phyloP scores from a whole-genome alignment of 169 alveolate genomes.

The Eimeria necatrix region DNA sequence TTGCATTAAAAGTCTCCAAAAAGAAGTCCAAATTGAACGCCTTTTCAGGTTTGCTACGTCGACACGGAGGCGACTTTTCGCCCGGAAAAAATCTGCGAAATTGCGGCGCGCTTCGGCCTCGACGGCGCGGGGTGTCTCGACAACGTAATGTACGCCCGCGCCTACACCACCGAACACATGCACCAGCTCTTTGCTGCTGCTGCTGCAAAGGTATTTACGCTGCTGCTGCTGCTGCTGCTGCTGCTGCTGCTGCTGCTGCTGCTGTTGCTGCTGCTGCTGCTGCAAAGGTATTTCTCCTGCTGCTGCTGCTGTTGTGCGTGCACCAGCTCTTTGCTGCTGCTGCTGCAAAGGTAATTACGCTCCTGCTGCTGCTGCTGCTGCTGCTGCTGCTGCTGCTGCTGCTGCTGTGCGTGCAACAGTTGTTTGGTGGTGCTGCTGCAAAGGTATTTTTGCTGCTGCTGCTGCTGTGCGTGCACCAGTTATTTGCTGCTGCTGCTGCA shows the following conservation, averaged over 20 bases:
- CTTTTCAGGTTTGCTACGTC: constrained; percentile 94
- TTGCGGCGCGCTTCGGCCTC: constrained; percentile 98
- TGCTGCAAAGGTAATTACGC: too few relatives aligned
- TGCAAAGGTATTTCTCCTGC: background rate
- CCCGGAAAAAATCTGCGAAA: constrained; percentile 98
- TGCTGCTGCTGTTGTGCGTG: too few relatives aligned
- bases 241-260: background rate
- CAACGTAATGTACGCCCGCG: constrained; percentile 95
- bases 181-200: constrained; percentile 72
- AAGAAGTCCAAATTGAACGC: too few relatives aligned
- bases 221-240: background rate
- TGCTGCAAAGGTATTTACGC: constrained; percentile 70
- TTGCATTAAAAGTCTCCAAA: background rate
- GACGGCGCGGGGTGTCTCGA: constrained; percentile 95
- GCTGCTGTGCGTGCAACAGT: too few relatives aligned
- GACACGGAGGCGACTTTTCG: constrained; percentile 99
- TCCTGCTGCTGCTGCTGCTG: too few relatives aligned
- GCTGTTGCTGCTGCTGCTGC: background rate
- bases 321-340: too few relatives aligned
- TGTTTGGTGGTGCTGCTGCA: background rate
- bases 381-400: too few relatives aligned
- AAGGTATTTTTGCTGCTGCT: background rate
- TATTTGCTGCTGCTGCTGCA: too few relatives aligned
- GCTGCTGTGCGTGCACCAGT: too few relatives aligned
- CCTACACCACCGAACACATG: constrained; percentile 78